Base-by-base conservation (phyloP, 345 rosid species). In the Trapa bicornis region DNA sequence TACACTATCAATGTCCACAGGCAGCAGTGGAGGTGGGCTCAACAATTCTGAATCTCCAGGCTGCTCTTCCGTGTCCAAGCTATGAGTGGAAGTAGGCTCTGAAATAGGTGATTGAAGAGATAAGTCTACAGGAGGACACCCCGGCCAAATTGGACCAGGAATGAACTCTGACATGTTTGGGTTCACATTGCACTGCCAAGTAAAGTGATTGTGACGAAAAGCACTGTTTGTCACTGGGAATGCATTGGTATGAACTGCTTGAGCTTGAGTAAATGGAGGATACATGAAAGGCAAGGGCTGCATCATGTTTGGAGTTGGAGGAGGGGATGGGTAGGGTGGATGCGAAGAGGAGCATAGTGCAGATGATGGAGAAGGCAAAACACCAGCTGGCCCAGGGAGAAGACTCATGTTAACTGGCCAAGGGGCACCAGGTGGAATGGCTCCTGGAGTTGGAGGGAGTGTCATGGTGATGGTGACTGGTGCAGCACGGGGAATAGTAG, bases 331-430 rank as follows among this genome's bases (percentile, higher is more conserved):
- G 71, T 82, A 90, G 53, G 82, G 80, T 53, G 79, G 88, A 72
- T 81, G 90, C 6, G 84, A 86, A 54, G 88, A 80, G 11, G 88
- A 73, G 74, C 82, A 77, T 58, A 81, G 61, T 68, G 92, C 82
- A 75, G 74, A 75, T 65, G 81, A 75, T 15, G 81, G 60, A 2
- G 60, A 33, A 10, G 81, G 73, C 66, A 86, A 70, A 62, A 79
- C 82, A 61, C 83, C 68, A 76, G 81, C 74, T 15, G 92, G 78
- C 57, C 90, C 84, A 72, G 87, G 91, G 74, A 86, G 99, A 71
- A 90, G 86, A 67, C 89, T 71, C 85, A 90, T 83, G 83, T 86
- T 94, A 73, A 88, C 85, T 17, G 86, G 86, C 97, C 99, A 94
- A 42, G 89, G 82, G 64, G 86, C 84, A 69, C 77, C 73, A 68